Conservation (phyloP, 73 alveolate genomes). For the Breviolum minutum region DNA sequence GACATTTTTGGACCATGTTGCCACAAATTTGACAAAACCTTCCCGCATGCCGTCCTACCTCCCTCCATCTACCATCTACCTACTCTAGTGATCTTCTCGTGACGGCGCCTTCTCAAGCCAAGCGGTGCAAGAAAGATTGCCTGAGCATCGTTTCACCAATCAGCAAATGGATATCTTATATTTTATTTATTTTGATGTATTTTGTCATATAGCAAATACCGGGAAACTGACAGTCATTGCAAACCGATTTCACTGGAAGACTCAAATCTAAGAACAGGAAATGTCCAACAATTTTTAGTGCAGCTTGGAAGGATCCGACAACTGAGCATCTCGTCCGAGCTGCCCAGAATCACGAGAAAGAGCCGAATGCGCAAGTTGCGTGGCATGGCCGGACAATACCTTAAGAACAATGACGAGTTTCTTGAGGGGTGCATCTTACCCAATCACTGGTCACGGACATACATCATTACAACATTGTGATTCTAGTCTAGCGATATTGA, state of each 20-base stretch:
- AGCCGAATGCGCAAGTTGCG: conserved; percentile 41
- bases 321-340: neutral
- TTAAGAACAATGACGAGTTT: neutral
- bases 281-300: too few relatives aligned
- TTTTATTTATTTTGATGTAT: neutral
- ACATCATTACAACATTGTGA: too few relatives aligned
- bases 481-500: neutral
- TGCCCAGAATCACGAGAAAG: conserved; percentile 41
- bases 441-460: too few relatives aligned
- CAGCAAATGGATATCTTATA: neutral
- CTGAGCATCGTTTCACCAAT: neutral
- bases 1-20: too few relatives aligned
- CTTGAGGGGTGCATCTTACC: too few relatives aligned
- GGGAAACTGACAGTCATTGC: too few relatives aligned
- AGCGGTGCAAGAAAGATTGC: conserved; percentile 79
- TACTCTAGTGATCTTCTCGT: neutral
- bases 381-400: conserved; percentile 90
- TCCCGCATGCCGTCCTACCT: neutral
- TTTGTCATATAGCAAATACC: too few relatives aligned
- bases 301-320: too few relatives aligned
- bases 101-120: conserved; percentile 57
- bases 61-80: neutral
- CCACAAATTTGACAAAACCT: too few relatives aligned
- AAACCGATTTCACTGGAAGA: too few relatives aligned
- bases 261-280: too few relatives aligned